Base-by-base conservation (phyloP, 2,329 filamentous ascomycete species). In the Claviceps quebecensis region DNA sequence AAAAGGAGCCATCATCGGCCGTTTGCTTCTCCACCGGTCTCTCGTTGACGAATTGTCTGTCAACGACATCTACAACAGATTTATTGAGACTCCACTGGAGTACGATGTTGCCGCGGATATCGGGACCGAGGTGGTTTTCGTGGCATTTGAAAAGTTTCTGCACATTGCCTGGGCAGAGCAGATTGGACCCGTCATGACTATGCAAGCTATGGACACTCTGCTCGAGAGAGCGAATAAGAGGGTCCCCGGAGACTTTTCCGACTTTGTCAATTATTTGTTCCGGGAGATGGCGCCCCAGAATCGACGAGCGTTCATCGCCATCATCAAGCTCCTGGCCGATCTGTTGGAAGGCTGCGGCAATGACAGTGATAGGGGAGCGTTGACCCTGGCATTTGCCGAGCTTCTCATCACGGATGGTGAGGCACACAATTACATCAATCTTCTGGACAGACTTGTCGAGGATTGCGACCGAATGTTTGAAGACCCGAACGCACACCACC, bases 71-170 rank as follows among this genome's bases (percentile, higher is more conserved):
- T 96, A 95, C 68, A 95, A 95, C 62, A 78, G 82, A 37, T 75
- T 96, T 14, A 81, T 95, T 17, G 89, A 95, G 63, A 85, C 85
- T 56, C 87, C 89, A 0, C 84, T 80, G 49, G 88, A 87, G 60
- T 76, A 86, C 56, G 85, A 94, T 50, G 73, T 82, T 9, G 81
- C 86, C 2, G 77, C 81, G 0, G 88, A 95, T 53, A 76, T 87
- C 8, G 78, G 83, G 3, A 81, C 91, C 8, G 89, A 96, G 61
- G 82, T 91, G 19, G 76, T 97, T 5, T 95, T 96, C 62, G 85
- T 86, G 26, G 86, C 90, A 0, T 97, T 96, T 63, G 90, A 96
- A 64, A 96, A 94, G 55, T 97, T 96, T 59, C 71, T 96, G 54
- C 82, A 81, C 53, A 83, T 89, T 56, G 89, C 87, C 13, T 97